Evolutionary conservation across 2,329 filamentous ascomycete genomes (phyloP), one percentile per base, ranked within the genome.

Genomic region (Rutstroemia sp.): DNA sequence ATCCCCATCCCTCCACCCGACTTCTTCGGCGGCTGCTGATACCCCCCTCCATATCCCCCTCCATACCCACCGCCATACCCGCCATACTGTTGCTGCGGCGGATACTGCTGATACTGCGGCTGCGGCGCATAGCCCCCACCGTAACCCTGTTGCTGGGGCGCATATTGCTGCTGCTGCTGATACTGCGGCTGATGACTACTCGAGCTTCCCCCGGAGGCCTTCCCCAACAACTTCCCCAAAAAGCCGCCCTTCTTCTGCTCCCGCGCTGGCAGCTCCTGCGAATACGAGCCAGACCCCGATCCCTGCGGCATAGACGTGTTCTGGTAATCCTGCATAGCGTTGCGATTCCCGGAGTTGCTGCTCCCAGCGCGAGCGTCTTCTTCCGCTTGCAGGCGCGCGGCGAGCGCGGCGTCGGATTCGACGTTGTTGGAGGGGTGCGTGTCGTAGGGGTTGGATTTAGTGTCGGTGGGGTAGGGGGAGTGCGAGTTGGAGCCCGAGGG

Each of bases 311-410:
- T 64, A 64, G 71, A 51, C 58, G 68, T 64, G 45, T 61, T 64
- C 25, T 57, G 56, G 54, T 67, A 68, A 53, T 63, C 63, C 42
- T 60, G 54, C 57, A 60, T 59, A 10, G 61, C 59, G 41, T 53
- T 60, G 9, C 58, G 50, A 14, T 59, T 62, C 37, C 41, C 52
- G 5, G 41, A 21, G 5, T 52, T 34, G 21, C 41, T 34, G 21
- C 41, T 27, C 3, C 44, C 38, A 16, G 77, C 78, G 46, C 82
- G 80, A 5, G 83, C 82, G 61, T 95, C 80, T 71, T 96, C 91
- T 71, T 96, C 88, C 46, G 87, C 87, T 70, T 96, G 92, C 44
- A 96, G 75, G 67, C 84, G 81, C 42, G 88, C 80, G 7, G 92
- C 91, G 9, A 92, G 75, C 25, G 78, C 79, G 58, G 87, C 89